phyloP scores from a whole-genome alignment of 306 rosid genomes.

The Geum urbanum region DNA sequence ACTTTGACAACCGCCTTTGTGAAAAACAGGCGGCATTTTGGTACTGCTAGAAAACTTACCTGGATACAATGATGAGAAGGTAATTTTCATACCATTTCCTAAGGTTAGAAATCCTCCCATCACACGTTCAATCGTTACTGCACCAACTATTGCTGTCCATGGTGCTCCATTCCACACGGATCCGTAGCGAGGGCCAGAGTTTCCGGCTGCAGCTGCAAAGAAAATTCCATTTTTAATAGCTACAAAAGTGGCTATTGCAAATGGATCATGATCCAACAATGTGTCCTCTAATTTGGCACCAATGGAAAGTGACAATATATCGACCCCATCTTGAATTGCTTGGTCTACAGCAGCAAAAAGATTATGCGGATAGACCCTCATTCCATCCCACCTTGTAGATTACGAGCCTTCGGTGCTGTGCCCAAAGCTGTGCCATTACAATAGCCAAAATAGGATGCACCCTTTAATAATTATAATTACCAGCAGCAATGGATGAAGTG shows the following conservation, averaged over 20 bases:
- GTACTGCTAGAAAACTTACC: neutral
- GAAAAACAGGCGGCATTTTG: constrained; percentile 4
- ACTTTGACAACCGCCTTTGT: neutral
- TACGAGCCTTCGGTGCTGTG: neutral
- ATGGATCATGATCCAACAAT: constrained; percentile 9
- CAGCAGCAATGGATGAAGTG: constrained; percentile 9
- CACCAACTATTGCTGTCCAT: constrained; percentile 17
- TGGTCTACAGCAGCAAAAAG: constrained; percentile 17
- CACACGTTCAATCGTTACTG: constrained; percentile 1
- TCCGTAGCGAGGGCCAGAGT: neutral
- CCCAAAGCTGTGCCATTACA: constrained; percentile 12
- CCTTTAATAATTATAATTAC: constrained; percentile 1
- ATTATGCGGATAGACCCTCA: neutral
- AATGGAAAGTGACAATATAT: constrained; percentile 18
- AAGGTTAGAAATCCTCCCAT: neutral
- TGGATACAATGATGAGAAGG: constrained; percentile 12
- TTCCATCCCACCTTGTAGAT: constrained; percentile 18
- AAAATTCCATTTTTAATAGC: constrained; percentile 13
- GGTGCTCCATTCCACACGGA: constrained; percentile 20
- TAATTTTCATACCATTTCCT: constrained; percentile 16
- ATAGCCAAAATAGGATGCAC: constrained; percentile 28
- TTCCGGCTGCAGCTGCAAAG: constrained; percentile 14
- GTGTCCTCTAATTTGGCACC: neutral
- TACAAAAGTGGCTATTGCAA: constrained; percentile 20
- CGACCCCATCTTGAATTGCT: constrained; percentile 21